A percentile compares a stretch with the other conserved stretches of the same genome.
Conservation (phyloP, 2,329 filamentous ascomycete species). For the Paecilomyces niveus region DNA sequence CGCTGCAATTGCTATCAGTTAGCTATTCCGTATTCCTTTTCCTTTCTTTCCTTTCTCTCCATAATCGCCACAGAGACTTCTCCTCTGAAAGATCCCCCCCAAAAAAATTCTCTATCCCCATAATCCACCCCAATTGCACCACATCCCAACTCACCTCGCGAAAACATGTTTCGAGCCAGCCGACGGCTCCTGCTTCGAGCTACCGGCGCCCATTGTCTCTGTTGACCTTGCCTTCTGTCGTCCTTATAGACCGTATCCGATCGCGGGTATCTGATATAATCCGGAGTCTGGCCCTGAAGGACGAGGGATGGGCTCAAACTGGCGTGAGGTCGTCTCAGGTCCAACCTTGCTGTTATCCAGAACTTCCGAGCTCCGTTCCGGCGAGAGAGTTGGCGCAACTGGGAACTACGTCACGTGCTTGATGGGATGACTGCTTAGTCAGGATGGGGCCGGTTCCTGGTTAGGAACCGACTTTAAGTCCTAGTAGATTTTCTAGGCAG, state of each 20-base stretch:
- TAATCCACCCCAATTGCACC: background rate
- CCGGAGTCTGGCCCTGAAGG: background rate
- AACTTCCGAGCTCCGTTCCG: background rate
- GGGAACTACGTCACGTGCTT: background rate
- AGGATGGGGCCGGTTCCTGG: background rate
- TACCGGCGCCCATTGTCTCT: conserved; percentile 52
- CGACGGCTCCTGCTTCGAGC: conserved; percentile 52
- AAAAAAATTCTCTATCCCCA: conserved; percentile 10
- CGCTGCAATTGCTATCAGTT: conserved; percentile 30
- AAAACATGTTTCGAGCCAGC: conserved; percentile 53
- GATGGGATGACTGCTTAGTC: background rate
- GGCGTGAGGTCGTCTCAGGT: background rate
- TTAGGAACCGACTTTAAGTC: too few relatives aligned
- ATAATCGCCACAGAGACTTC: conserved; percentile 24
- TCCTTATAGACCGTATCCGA: background rate
- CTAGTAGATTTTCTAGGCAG: too few relatives aligned
- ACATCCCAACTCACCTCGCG: conserved; percentile 44
- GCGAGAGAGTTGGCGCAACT: background rate
- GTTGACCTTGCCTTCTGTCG: conserved; percentile 11
- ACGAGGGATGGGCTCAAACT: background rate
- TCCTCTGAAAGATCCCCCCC: conserved; percentile 8
- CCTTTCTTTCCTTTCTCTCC: background rate
- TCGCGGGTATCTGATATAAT: background rate
- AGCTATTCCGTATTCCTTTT: background rate
- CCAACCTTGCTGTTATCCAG: background rate